Percentiles rank a stretch among this genome's conserved stretches.
These are phyloP conservation scores for Trichoderma arundinaceum DNA, from an alignment of 2,329 filamentous ascomycete species.

Conservation along the genomic window DNA sequence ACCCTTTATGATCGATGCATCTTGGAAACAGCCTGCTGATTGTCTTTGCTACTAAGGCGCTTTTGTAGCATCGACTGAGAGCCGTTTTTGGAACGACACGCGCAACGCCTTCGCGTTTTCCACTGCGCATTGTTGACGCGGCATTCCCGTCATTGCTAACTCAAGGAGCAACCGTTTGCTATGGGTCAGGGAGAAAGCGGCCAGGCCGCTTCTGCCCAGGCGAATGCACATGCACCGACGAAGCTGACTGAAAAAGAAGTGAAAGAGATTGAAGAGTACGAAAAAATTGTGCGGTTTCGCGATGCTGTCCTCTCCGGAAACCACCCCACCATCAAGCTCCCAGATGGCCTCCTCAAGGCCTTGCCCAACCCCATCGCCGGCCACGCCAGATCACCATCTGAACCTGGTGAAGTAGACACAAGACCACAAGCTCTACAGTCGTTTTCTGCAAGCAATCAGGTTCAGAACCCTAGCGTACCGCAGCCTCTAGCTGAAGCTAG, in stretches of 20 bases:
- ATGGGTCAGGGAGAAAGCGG: constrained; percentile 41
- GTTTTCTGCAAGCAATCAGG: not conserved
- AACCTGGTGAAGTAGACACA: constrained; percentile 33
- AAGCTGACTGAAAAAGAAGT: constrained; percentile 53
- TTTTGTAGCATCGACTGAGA: constrained; percentile 9
- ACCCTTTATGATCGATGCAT: constrained; percentile 12
- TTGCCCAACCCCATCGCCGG: constrained; percentile 32
- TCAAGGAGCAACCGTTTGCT: not conserved
- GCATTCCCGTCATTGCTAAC: constrained; percentile 10
- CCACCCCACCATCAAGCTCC: constrained; percentile 67
- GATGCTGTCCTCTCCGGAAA: constrained; percentile 81
- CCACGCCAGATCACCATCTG: constrained; percentile 25
- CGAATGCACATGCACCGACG: constrained; percentile 35
- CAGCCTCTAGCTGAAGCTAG: not conserved
- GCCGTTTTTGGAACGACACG: not conserved
- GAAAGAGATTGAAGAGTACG: constrained; percentile 71
- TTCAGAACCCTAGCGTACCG: not conserved
- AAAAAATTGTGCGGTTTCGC: constrained; percentile 79
- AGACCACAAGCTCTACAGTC: not conserved
- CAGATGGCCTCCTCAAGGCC: constrained; percentile 49
- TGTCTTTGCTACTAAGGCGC: constrained; percentile 3
- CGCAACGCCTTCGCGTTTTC: constrained; percentile 8
- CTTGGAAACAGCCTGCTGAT: not conserved
- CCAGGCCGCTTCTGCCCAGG: constrained; percentile 33
- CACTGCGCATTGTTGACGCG: constrained; percentile 14